Evolutionary conservation across 768 basidiomycete species (phyloP), one percentile per base, ranked within the genome.

Genomic region (Trametes cingulata): DNA sequence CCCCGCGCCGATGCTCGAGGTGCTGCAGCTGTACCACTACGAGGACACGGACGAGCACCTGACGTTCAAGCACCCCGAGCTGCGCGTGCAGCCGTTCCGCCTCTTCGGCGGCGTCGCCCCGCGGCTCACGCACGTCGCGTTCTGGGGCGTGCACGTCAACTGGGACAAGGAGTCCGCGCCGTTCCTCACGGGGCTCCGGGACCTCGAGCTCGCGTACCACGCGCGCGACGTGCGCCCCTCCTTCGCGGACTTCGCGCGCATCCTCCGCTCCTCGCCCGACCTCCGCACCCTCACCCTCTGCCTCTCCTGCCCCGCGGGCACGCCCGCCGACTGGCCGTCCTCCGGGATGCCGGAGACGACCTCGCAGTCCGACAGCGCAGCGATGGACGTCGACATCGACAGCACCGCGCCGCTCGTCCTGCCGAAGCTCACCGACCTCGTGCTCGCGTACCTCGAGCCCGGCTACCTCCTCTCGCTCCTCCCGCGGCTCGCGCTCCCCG

Each of bases 111-210:
- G 80, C 24, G 78, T 78, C 17, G 72, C 74, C 8, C 90, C 90
- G 1, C 77, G 74, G 8, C 74, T 91, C 14, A 72, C 69, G 19
- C 66, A 72, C 4, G 71, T 83, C 35, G 74, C 75, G 10, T 75
- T 91, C 25, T 88, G 85, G 84, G 88, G 87, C 39, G 85, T 90
- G 5, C 88, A 88, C 61, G 70, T 91, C 35, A 79, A 85, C 57
- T 91, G 90, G 90, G 75, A 78, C 29, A 73, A 76, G 35, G 56
- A 48, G 12, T 46, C 22, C 29, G 74, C 78, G 9, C 62, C 51
- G 0, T 77, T 83, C 64, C 75, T 87, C 24, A 62, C 67, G 17
- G 77, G 75, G 14, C 73, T 91, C 27, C 67, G 64, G 22, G 78
- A 82, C 15, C 68, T 91, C 20, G 82, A 87, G 64, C 74, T 91